Percentiles rank a stretch among this genome's conserved stretches.
These are phyloP conservation scores for Fusarium sp. DNA, from an alignment of 2,329 filamentous ascomycete genomes.

Conservation along the genomic window DNA sequence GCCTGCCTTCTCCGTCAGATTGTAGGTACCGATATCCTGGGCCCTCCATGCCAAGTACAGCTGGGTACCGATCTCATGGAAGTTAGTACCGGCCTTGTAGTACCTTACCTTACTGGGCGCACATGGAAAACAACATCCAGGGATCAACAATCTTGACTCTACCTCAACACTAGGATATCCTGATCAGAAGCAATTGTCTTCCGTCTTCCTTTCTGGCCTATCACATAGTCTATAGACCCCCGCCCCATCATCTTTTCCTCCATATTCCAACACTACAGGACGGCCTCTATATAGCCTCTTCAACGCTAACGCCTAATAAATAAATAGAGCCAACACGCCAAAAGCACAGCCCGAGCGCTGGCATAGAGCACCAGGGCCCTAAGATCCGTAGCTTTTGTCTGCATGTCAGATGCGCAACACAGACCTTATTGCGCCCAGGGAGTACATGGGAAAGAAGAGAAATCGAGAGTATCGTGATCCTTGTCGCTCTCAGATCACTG, in stretches of 20 bases:
- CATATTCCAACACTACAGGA: not conserved
- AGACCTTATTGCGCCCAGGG: constrained; percentile 20
- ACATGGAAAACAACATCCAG: not conserved
- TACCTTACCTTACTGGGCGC: not conserved
- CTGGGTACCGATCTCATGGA: not conserved
- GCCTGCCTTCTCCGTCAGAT: not conserved
- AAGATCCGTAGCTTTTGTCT: constrained; percentile 4
- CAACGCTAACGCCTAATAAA: constrained; percentile 7
- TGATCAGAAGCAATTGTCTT: not conserved
- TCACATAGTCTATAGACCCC: not conserved
- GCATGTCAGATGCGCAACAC: constrained; percentile 26
- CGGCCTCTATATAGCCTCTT: not conserved
- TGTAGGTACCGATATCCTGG: not conserved
- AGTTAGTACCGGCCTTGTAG: not conserved
- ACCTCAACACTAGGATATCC: not conserved
- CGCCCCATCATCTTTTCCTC: not conserved
- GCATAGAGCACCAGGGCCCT: not conserved
- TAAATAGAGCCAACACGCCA: not conserved
- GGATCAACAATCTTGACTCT: not conserved
- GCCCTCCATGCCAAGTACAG: not conserved
- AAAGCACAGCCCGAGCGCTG: constrained; percentile 15
- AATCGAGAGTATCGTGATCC: constrained; percentile 14
- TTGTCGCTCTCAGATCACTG: not conserved
- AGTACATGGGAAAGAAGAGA: not conserved
- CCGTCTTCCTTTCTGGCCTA: not conserved